Conservation (phyloP, 2,329 filamentous ascomycete genomes). For the Aspergillus eucalypticola region DNA sequence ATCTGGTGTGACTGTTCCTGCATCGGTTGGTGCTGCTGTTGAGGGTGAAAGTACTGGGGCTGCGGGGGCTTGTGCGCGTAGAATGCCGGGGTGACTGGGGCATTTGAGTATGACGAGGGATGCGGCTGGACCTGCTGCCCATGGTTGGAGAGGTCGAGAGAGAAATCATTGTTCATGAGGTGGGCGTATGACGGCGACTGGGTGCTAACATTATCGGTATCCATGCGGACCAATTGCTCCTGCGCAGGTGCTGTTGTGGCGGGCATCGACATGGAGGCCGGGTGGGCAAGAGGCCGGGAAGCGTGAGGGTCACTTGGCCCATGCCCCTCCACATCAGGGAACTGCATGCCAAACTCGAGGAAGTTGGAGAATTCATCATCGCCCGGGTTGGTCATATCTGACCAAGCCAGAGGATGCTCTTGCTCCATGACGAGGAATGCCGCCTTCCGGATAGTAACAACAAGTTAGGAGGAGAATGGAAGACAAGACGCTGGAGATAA, state of each 20-base stretch:
- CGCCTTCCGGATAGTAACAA: neutral
- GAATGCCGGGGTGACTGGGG: constrained; percentile 35
- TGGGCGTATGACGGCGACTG: constrained; percentile 28
- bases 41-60: constrained; percentile 21
- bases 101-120: constrained; percentile 32
- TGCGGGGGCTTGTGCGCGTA: constrained; percentile 35
- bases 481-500: neutral
- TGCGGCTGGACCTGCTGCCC: constrained; percentile 27
- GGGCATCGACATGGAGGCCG: constrained; percentile 36
- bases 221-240: constrained; percentile 30
- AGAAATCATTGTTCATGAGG: constrained; percentile 39
- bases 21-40: constrained; percentile 27
- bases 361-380: constrained; percentile 53
- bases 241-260: constrained; percentile 31
- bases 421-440: constrained; percentile 37
- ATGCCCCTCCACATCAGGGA: constrained; percentile 45
- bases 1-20: constrained; percentile 32
- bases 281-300: constrained; percentile 34
- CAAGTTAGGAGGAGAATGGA: neutral
- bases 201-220: constrained; percentile 27
- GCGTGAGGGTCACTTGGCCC: constrained; percentile 38
- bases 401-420: constrained; percentile 29
- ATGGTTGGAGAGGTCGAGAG: constrained; percentile 32
- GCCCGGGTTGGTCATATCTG: constrained; percentile 40
- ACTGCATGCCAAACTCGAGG: constrained; percentile 51